Base-by-base conservation (phyloP, 1,284 basidiomycete species). In the Uromyces viciae-fabae region DNA sequence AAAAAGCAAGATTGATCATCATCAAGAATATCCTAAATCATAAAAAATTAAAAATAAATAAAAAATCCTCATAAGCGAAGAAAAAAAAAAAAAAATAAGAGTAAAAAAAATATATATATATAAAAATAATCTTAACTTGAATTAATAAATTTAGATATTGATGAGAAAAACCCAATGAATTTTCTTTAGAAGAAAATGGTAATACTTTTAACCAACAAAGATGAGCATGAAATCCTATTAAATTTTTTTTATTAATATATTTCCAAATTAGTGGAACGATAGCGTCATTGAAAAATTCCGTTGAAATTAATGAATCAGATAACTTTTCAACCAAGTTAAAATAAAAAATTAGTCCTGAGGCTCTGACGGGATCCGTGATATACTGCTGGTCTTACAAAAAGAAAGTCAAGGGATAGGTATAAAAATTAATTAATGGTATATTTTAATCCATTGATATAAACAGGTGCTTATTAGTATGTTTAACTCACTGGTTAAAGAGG, bases 311-410 rank as follows among this genome's bases (percentile, higher is more conserved):
- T 52, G 69, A 52, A 38, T 49, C 46, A 11, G 69, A 33, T 1
- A 72, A 54, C 15, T 33, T 52, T 72, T 72, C 49, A 22, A 72
- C 33, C 3, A 72, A 49, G 38, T 72, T 72, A 28, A 72, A 38
- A 22, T 54, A 72, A 46, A 36, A 72, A 38, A 72, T 54, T 9
- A 54, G 46, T 38, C n/a, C 19, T 19, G 49, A 72, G n/a, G 38
- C 54, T 54, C 36, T 17, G 28, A 72, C 69, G n/a, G 46, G 56
- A 58, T 58, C 11, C 11, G 11, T 11, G 46, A 49, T 49, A 11
- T 11, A 49, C 22, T 49, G 11, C 11, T 49, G 22, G 46, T 11
- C 46, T 11, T 11, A 49, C 11, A 49, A 11, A 11, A 49, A 49
- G 22, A 49, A n/a, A n/a, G n/a, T n/a, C n/a, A n/a, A n/a, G n/a